Evolutionary conservation across 2,329 filamentous ascomycete species (phyloP), one percentile per base, ranked within the genome.

Genomic region (Falciphora oryzae): DNA sequence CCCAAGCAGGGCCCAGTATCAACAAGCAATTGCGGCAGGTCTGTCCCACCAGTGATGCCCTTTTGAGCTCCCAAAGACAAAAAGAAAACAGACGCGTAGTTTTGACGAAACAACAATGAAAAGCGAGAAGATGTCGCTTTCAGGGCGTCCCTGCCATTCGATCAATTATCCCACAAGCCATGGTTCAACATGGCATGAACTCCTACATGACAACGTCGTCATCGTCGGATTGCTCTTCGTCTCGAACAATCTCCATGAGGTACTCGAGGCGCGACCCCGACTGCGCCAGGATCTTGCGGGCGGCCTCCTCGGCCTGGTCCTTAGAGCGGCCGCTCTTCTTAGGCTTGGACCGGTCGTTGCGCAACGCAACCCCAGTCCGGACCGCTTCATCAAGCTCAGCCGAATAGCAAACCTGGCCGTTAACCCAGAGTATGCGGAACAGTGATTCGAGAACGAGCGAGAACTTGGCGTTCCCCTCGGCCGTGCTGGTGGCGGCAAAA

Each of bases 401-500:
- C 35, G 74, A 75, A 67, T 80, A 79, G 1, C 66, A 65, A 16
- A 79, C 67, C 27, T 70, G 69, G 16, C 75, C 74, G 31, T 72
- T 70, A 3, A 65, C 65, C 75, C 79, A 82, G 3, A 84, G 74
- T 8, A 87, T 76, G 59, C 87, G 81, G 35, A 91, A 71, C 62
- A 92, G 75, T 2, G 80, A 81, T 75, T 94, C 91, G 0, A 92
- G 77, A 35, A 90, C 74, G 13, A 93, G 75, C 2, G 88, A 88
- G 53, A 93, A 80, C 73, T 90, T 90, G 32, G 88, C 87, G 69
- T 95, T 93, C 67, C 92, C 89, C 27, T 85, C 82, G 0, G 83
- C 74, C 8, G 80, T 81, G 0, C 82, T 85, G 65, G 85, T 87
- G 1, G 91, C 89, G 0, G 88, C 80, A 68, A 83, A 87, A 0